Evolutionary conservation across 768 basidiomycete species (phyloP).

Genomic region (Terana coerulea): DNA sequence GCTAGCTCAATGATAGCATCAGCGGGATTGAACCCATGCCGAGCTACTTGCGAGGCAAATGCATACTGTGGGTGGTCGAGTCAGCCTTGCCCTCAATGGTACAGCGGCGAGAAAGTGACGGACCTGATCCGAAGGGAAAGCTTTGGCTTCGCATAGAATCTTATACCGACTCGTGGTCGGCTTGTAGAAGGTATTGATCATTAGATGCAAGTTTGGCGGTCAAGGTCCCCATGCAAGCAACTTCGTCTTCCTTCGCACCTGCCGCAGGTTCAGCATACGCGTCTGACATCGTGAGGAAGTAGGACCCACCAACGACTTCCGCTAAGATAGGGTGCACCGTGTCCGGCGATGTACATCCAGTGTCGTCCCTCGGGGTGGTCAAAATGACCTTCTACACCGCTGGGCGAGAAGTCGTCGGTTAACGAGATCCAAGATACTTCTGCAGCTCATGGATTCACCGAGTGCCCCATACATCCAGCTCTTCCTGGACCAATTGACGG

Average conservation of each 20-base stretch:
- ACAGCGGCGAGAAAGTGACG: constrained; percentile 1
- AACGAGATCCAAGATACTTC: constrained; percentile 13
- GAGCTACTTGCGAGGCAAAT: constrained; percentile 83
- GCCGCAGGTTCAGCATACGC: constrained; percentile 2
- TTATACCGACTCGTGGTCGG: constrained; percentile 84
- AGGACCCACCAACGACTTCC: constrained; percentile 69
- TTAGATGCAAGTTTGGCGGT: constrained; percentile 94
- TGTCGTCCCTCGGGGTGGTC: constrained; percentile 78
- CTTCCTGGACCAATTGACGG: constrained; percentile 69
- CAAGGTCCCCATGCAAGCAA: constrained; percentile 92
- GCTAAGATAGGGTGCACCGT: constrained; percentile 72
- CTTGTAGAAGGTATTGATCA: constrained; percentile 93
- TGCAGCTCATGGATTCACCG: constrained; percentile 38
- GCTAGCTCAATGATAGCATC: constrained; percentile 73
- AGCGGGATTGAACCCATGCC: constrained; percentile 74
- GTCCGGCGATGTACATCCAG: constrained; percentile 79
- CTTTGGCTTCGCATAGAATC: constrained; percentile 90
- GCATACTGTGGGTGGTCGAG: constrained; percentile 64
- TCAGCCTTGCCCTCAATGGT: not conserved
- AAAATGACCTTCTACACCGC: constrained; percentile 88
- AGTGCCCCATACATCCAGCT: constrained; percentile 80
- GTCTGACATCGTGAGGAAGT: not conserved
- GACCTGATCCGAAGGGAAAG: constrained; percentile 97
- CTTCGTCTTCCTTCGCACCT: constrained; percentile 88
- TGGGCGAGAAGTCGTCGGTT: constrained; percentile 27